phyloP scores from a whole-genome alignment of 2,329 filamentous ascomycete species.

The Diaporthe destruens region DNA sequence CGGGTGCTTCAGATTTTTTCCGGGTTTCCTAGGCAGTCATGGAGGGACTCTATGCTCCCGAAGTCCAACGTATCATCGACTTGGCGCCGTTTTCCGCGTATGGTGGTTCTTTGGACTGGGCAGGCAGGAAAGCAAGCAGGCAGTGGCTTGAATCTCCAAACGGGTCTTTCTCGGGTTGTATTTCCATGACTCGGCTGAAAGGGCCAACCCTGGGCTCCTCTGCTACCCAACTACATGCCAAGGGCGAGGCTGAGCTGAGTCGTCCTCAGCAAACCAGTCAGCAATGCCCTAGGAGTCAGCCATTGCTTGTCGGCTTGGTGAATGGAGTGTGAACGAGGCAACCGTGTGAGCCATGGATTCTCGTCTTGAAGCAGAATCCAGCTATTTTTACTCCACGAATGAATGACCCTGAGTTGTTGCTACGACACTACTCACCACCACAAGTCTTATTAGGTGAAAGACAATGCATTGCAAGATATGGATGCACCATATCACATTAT shows the following conservation, averaged over 20 bases:
- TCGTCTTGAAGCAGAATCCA: neutral
- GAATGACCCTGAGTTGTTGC: neutral
- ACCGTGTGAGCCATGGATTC: neutral
- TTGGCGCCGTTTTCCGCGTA: neutral
- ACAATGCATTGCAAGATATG: neutral
- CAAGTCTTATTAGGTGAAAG: neutral
- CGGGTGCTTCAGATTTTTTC: neutral
- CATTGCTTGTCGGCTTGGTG: neutral
- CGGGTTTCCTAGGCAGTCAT: neutral
- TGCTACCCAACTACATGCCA: slow-evolving; percentile 9
- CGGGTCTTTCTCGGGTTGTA: no score
- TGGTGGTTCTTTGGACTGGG: neutral
- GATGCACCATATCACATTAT: neutral
- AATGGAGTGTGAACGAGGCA: neutral
- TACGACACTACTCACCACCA: neutral
- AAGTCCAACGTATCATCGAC: no score
- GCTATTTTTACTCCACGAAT: neutral
- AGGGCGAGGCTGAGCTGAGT: slow-evolving; percentile 10
- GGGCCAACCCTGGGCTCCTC: neutral
- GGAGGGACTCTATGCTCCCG: neutral
- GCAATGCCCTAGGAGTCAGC: neutral
- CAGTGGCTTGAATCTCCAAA: no score
- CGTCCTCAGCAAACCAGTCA: neutral
- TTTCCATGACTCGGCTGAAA: neutral
- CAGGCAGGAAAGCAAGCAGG: neutral